Base-by-base conservation (phyloP, 2,329 filamentous ascomycete species). In the Colletotrichum australisinense region DNA sequence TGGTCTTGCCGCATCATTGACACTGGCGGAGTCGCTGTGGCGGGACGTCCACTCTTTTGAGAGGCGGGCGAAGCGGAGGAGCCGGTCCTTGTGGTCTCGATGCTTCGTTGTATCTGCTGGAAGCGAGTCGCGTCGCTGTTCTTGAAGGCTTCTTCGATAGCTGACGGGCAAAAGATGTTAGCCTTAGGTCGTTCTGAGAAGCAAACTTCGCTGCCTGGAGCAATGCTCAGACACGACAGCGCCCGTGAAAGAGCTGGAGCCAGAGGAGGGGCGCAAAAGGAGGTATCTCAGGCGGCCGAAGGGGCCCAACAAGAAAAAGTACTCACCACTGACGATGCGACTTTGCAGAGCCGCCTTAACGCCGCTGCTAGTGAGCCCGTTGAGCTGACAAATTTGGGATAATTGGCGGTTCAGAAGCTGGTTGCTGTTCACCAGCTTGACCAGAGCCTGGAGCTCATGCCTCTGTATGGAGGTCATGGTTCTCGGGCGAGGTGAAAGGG, bases 321-420 rank as follows among this genome's bases (percentile, higher is more conserved):
- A 22, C 94, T 83, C 87, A 98, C 97, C 90, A 72, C 90, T 86
- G 75, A 93, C 90, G 74, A 98, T 93, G 78, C 96, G 92, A 72
- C 86, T 85, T 83, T 98, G 95, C 73, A 98, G 86, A 55, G 93
- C 90, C 42, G 91, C 90, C 86, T 99, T 99, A 78, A 97, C 93
- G 24, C 97, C 97, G 32, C 93, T 94, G 74, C 94, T 93, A 76
- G 90, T 89, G 46, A 97, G 86, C 59, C 91, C 89, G 84, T 97
- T 94, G 74, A 89, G 86, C 75, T 91, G 89, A 79, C 96, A 93
- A 76, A 98, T 92, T 65, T 88, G 88, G 78, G 95, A 94, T 62
- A 98, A 89, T 78, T 95, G 92, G 24, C 86, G 84, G 78, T 91
- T 91, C 35, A 89, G 83, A 26, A 91, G 81, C 14, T 82, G 76